Evolutionary conservation across 192 early-diverging fungal genomes (phyloP), one percentile per base, ranked within the genome.

Genomic region (Coemansia sp.): DNA sequence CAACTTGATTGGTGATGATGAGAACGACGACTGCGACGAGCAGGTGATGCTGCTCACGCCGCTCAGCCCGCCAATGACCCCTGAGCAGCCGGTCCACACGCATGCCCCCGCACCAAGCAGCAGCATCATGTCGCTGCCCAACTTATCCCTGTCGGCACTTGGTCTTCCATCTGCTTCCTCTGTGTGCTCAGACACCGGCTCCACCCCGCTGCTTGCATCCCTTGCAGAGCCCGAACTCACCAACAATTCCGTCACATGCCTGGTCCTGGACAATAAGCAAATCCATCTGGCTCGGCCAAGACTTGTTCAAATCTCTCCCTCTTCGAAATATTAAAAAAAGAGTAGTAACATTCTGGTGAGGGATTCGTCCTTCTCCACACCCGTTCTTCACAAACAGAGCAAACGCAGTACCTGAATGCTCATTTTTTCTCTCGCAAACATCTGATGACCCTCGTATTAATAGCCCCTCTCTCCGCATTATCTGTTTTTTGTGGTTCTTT

Each of bases 201-300:
- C 56, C 30, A 37, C 39, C 33, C 29, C 43, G 21, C 56, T 53
- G 29, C 56, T 63, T 3, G 20, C 68, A 33, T 28, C 62, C 0
- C 37, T 58, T 16, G 43, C 58, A 20, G 57, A 58, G 23, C 65
- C 59, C 43, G 20, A 59, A 2, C 34, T 43, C 7, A 18, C 61
- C 15, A 45, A 25, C 4, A 35, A 57, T 23, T 37, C 63, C 35
- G 59, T 70, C 51, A 69, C 52, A 16, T 64, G 63, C 23, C 35
- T 79, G 43, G 64, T 79, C 12, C 46, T 79, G 26, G 77, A 70
- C 46, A 79, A 67, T 53, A 79, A 74, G 64, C 74, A 67, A 25
- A 66, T 79, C 6, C 68, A 67, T 21, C 48, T 79, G 34, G 77
- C 77, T 3, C 71, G 77, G 29, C 77, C 77, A 28, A 68, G 68